A percentile compares a stretch with the other conserved stretches of the same genome.
These are phyloP conservation scores for Entomortierella parvispora DNA, from an alignment of 192 early-diverging fungal genomes.

Conservation along the genomic window DNA sequence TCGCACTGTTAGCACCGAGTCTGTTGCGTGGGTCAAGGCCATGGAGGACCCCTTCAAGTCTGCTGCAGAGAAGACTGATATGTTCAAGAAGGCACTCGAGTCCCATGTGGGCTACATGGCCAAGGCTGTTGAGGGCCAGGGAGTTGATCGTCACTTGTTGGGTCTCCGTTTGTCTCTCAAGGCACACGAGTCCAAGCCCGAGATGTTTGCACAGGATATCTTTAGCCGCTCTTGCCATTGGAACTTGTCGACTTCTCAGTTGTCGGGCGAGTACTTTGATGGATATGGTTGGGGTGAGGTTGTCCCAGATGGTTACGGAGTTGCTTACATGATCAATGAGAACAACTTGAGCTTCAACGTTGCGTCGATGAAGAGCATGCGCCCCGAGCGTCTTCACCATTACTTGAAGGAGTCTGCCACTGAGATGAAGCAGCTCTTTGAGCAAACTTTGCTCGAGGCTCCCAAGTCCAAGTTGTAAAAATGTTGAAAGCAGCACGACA, in stretches of 20 bases:
- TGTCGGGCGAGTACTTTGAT: conserved; percentile 91
- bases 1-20: conserved; percentile 81
- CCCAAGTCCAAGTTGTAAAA: conserved; percentile 77
- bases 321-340: conserved; percentile 95
- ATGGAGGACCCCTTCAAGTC: conserved; percentile 75
- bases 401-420: conserved; percentile 87
- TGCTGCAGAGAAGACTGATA: conserved; percentile 67
- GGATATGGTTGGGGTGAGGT: conserved; percentile 94
- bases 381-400: conserved; percentile 76
- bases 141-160: conserved; percentile 94
- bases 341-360: conserved; percentile 90
- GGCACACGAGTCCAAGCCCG: conserved; percentile 81
- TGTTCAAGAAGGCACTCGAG: conserved; percentile 80
- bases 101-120: conserved; percentile 85
- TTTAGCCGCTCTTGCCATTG: conserved; percentile 86
- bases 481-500: no score
- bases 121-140: conserved; percentile 81
- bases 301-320: conserved; percentile 90
- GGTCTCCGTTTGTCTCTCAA: conserved; percentile 84
- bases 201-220: conserved; percentile 87
- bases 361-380: conserved; percentile 69
- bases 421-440: conserved; percentile 87
- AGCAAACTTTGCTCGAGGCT: conserved; percentile 64
- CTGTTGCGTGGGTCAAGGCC: conserved; percentile 83
- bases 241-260: conserved; percentile 93